Evolutionary conservation across 257 asterid species (phyloP).

Genomic region (Plectranthus barbatus): DNA sequence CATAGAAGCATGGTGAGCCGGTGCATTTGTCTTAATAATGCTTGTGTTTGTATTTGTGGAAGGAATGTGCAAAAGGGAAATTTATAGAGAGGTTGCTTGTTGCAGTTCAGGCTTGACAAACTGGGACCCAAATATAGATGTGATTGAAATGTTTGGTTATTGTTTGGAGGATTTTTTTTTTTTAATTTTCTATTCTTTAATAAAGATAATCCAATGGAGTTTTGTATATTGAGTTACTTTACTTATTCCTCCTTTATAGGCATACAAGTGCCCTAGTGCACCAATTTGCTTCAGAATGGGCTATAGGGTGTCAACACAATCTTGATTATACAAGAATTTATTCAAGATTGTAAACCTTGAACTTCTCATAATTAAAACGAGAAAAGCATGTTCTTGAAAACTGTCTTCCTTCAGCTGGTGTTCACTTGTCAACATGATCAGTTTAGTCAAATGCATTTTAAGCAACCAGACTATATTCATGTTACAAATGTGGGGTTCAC

Average conservation of each 20-base stretch:
- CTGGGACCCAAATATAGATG: neutral
- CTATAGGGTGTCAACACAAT: neutral
- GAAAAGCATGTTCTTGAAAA: neutral
- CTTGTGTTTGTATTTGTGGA: neutral
- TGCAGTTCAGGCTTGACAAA: neutral
- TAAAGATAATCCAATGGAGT: neutral
- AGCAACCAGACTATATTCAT: neutral
- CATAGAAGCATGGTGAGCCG: neutral
- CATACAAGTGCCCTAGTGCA: neutral
- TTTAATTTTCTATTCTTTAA: neutral
- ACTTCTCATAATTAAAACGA: neutral
- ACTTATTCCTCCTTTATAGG: neutral
- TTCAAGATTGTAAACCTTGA: neutral
- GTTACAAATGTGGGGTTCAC: neutral
- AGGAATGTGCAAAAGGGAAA: neutral
- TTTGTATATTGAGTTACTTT: neutral
- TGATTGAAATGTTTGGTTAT: neutral
- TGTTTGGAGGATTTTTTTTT: neutral
- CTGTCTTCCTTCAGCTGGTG: neutral
- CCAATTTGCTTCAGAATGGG: neutral
- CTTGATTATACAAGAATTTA: neutral
- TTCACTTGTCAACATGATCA: neutral
- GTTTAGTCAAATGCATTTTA: neutral
- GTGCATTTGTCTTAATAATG: neutral
- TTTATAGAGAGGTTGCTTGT: neutral